Conservation (phyloP, 148 eudicot genomes). For the Amaranthus cruentus region DNA sequence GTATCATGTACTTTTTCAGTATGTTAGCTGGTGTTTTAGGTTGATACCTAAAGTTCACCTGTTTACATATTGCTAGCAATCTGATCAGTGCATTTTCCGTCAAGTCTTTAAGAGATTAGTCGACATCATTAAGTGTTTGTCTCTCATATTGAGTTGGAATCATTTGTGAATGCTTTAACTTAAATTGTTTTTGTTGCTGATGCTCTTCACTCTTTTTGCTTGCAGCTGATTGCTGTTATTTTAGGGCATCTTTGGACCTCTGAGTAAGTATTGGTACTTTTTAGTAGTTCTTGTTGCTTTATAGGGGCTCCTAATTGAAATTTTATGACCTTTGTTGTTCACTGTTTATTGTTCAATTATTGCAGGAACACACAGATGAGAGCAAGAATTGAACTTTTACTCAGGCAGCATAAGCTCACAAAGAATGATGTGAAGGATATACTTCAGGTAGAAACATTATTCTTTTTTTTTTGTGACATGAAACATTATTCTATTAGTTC, state of each 20-base stretch:
- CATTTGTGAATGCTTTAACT: background rate
- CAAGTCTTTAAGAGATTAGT: background rate
- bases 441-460: slow-evolving; percentile 55
- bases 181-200: slow-evolving; percentile 10
- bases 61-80: background rate
- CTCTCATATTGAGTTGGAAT: background rate
- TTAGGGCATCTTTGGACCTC: slow-evolving; percentile 98
- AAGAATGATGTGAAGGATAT: slow-evolving; percentile 72
- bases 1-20: too few species aligned
- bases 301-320: background rate
- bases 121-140: background rate
- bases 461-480: background rate
- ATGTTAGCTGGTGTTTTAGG: background rate
- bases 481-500: too few species aligned
- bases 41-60: background rate
- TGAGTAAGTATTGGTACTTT: slow-evolving; percentile 60
- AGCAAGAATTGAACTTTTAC: slow-evolving; percentile 80
- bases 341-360: slow-evolving; percentile 7
- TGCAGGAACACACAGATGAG: slow-evolving; percentile 65
- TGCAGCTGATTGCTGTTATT: slow-evolving; percentile 89
- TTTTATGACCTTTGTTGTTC: slow-evolving; percentile 5
- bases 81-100: background rate
- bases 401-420: slow-evolving; percentile 88
- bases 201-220: slow-evolving; percentile 10
- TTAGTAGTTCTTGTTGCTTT: background rate